A percentile compares a stretch with the other conserved stretches of the same genome.
These are phyloP conservation scores for Candida pini DNA, from an alignment of 805 yeast species.

Conservation along the genomic window DNA sequence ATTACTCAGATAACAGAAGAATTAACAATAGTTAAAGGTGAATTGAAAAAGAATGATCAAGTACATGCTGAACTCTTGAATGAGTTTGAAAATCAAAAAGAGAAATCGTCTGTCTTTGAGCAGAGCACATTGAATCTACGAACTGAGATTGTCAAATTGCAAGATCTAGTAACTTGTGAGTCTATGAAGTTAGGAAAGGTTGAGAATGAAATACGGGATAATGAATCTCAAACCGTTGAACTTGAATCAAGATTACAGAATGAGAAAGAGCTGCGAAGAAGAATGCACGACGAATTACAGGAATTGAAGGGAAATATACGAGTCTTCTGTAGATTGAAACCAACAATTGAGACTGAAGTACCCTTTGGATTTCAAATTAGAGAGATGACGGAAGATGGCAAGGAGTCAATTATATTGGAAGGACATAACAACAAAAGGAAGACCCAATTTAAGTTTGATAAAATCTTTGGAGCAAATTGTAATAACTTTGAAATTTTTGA, in stretches of 20 bases:
- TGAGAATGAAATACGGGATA: slow-evolving; percentile 16
- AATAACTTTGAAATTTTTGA: slow-evolving; percentile 65
- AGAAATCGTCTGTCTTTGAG: slow-evolving; percentile 5
- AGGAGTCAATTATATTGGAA: slow-evolving; percentile 22
- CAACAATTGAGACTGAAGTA: slow-evolving; percentile 30
- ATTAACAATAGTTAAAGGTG: neutral
- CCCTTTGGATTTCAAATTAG: slow-evolving; percentile 20
- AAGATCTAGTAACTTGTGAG: slow-evolving; percentile 1
- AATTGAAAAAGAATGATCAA: slow-evolving; percentile 1
- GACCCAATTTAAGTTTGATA: slow-evolving; percentile 64
- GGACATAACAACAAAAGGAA: slow-evolving; percentile 14
- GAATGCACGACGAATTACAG: slow-evolving; percentile 68
- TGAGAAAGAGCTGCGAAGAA: slow-evolving; percentile 40
- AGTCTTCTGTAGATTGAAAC: slow-evolving; percentile 83
- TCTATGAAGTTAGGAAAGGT: neutral
- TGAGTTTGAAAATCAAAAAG: slow-evolving; percentile 2
- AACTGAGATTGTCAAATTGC: slow-evolving; percentile 6
- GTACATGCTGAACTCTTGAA: neutral
- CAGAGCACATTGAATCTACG: slow-evolving; percentile 4
- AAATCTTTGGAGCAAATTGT: slow-evolving; percentile 53
- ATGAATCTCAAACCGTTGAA: slow-evolving; percentile 17
- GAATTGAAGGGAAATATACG: slow-evolving; percentile 89
- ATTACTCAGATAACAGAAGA: slow-evolving; percentile 1
- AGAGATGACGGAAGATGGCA: slow-evolving; percentile 12
- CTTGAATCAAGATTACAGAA: slow-evolving; percentile 25